Conservation (phyloP, 805 yeast genomes). For the Pachysolen tannophilus region DNA sequence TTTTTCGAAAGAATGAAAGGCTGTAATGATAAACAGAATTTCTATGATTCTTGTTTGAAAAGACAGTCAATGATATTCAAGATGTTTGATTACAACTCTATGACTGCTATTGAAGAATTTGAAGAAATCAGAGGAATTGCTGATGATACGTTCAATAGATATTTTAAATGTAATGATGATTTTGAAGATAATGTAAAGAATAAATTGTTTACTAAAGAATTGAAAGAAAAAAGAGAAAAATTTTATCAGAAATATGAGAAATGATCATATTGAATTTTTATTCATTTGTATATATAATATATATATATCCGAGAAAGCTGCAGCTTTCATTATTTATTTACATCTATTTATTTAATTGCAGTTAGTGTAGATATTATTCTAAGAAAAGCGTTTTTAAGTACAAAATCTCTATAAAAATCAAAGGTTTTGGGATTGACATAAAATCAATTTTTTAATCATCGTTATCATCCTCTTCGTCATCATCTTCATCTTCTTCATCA, state of each 20-base stretch:
- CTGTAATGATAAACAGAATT: conserved; percentile 17
- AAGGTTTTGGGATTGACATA: background rate
- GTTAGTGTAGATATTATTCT: too few species aligned
- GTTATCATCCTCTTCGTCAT: conserved; percentile 20
- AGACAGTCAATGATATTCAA: conserved; percentile 23
- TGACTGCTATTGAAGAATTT: conserved; percentile 20
- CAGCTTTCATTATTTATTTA: too few species aligned
- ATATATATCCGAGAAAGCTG: too few species aligned
- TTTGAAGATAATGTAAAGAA: conserved; percentile 16
- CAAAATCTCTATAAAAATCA: background rate
- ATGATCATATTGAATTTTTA: conserved; percentile 9
- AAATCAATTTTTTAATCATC: too few species aligned
- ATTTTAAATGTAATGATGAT: conserved; percentile 19
- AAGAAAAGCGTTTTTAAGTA: too few species aligned
- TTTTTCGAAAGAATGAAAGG: conserved; percentile 7
- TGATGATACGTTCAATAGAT: conserved; percentile 21
- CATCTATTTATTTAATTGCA: too few species aligned
- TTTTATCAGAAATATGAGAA: conserved; percentile 19
- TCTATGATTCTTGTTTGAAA: conserved; percentile 22
- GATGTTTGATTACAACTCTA: conserved; percentile 22
- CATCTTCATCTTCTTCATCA: conserved; percentile 43
- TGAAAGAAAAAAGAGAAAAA: conserved; percentile 21
- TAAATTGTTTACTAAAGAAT: conserved; percentile 16
- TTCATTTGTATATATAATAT: too few species aligned
- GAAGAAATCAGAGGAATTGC: conserved; percentile 18